Evolutionary conservation across 2,329 filamentous ascomycete genomes (phyloP).

Genomic region (Fusarium solani-melongenae): DNA sequence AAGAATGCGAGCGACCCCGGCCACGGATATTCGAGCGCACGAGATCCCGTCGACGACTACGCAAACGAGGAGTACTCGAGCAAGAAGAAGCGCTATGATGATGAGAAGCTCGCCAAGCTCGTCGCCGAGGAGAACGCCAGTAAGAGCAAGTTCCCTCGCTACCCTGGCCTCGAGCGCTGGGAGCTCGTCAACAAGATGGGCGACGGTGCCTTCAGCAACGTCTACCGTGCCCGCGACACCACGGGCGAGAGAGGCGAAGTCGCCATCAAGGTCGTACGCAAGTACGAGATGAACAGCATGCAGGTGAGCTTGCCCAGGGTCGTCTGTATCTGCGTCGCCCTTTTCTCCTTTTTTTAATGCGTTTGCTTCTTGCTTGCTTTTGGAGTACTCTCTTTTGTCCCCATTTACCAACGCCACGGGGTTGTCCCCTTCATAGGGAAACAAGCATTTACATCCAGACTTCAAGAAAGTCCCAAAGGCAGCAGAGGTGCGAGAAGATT

Average conservation of each 20-base stretch:
- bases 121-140: conserved; percentile 92
- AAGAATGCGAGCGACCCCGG: conserved; percentile 63
- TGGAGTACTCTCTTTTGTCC: conserved; percentile 34
- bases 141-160: conserved; percentile 83
- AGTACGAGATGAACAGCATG: conserved; percentile 98
- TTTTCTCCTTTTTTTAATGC: conserved; percentile 35
- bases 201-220: conserved; percentile 98
- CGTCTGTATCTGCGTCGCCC: conserved; percentile 36
- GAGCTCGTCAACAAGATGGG: conserved; percentile 96
- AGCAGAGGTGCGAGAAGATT: conserved; percentile 86
- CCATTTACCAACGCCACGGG: conserved; percentile 65
- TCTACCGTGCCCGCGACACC: conserved; percentile 87
- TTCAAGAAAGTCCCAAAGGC: conserved; percentile 95
- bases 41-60: conserved; percentile 69
- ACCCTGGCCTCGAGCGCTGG: conserved; percentile 69
- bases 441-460: conserved; percentile 93
- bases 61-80: conserved; percentile 69
- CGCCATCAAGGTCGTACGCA: conserved; percentile 98
- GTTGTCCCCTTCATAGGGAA: conserved; percentile 73
- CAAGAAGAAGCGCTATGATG: conserved; percentile 57
- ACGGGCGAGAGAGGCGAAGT: conserved; percentile 80
- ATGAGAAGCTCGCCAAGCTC: conserved; percentile 82
- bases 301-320: conserved; percentile 78
- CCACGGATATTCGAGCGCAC: conserved; percentile 49
- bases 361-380: conserved; percentile 2